These are phyloP conservation scores for Tolypocladium guangdongense DNA, from an alignment of 2,329 filamentous ascomycete species.

Conservation along the genomic window DNA sequence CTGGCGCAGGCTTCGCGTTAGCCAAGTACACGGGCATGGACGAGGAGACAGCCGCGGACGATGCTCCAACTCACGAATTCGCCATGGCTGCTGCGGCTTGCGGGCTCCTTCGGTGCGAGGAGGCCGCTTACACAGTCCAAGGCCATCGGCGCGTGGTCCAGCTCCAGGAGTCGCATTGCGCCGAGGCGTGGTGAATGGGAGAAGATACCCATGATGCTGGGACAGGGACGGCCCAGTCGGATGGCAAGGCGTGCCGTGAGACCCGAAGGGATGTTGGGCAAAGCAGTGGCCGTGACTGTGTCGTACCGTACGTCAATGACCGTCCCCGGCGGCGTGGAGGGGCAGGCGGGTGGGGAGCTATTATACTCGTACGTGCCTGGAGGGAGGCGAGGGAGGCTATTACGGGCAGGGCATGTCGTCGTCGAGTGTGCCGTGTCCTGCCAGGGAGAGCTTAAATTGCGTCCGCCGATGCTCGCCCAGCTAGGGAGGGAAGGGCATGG, in stretches of 20 bases:
- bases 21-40: neutral
- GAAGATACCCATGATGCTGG: neutral
- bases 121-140: conserved; percentile 2
- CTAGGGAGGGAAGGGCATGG: neutral
- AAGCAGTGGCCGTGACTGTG: neutral
- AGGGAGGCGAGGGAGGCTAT: neutral
- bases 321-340: neutral
- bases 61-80: neutral
- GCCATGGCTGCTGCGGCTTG: neutral
- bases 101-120: neutral
- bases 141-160: neutral
- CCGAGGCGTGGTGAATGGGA: neutral
- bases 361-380: neutral
- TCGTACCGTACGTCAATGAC: neutral
- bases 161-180: neutral
- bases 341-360: neutral
- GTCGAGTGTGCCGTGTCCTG: neutral
- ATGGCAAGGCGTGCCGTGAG: neutral
- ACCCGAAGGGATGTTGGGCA: neutral
- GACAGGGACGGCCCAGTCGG: neutral
- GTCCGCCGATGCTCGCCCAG: neutral
- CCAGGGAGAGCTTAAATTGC: neutral
- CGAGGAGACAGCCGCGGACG: neutral
- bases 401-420: neutral
- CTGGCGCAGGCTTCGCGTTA: conserved; percentile 14